Evolutionary conservation across 2,329 filamentous ascomycete genomes (phyloP), one percentile per base, ranked within the genome.

Genomic region (Fusarium anguioides): DNA sequence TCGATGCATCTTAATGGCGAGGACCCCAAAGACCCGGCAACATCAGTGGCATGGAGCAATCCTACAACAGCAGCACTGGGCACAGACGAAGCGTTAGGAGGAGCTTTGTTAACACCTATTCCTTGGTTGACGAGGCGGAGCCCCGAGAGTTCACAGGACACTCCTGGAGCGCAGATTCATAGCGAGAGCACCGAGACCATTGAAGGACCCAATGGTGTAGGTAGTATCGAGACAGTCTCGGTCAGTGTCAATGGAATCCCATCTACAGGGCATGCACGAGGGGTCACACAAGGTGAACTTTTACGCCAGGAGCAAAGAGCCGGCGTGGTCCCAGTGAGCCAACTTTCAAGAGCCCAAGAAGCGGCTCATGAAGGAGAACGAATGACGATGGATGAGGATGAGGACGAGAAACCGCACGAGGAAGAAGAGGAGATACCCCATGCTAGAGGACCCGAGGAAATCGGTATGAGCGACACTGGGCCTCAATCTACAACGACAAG

Each of bases 101-200:
- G 96, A 8, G 96, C 96, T 0, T 83, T 97, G 18, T 83, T 99
- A 47, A 98, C 95, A 2, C 96, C 95, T 1, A 98, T 99, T 57
- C 92, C 94, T 1, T 99, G 96, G 96, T 81, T 98, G 48, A 83
- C 79, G 24, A 78, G 81, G 37, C 75, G 70, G 35, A 77, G 75
- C 27, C 74, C 76, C 6, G 75, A 77, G 52, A 75, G 69, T 54
- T 70, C 47, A 48, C 70, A 69, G 8, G 72, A 72, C 15, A 73
- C 72, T 4, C 70, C 72, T 29, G 78, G 77, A 64, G 76, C 78
- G 39, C 82, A 82, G 57, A 80, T 86, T 15, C 87, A 89, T 72
- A 93, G 89, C 35, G 91, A 94, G 76, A 89, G 87, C 75, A 93
- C 91, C 0, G 89, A 93, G 80, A 93, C 91, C 17, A 92, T 94